Evolutionary conservation across 2,329 filamentous ascomycete species (phyloP).

Genomic region (Colletotrichum sojae): DNA sequence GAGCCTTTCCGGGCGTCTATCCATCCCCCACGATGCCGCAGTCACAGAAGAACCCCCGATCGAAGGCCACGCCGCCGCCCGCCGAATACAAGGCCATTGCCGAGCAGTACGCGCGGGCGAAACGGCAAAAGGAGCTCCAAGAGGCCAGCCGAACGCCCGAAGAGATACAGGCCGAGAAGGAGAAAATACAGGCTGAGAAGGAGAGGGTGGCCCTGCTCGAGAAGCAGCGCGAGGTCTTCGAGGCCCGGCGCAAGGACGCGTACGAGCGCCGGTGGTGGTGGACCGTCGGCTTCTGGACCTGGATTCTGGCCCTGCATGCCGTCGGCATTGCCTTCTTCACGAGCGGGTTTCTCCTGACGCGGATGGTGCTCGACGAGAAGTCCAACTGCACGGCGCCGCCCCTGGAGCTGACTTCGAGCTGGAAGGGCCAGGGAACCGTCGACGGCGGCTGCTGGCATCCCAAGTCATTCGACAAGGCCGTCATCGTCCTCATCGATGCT

Average conservation of each 20-base stretch:
- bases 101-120: conserved; percentile 67
- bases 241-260: conserved; percentile 61
- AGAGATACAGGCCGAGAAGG: conserved; percentile 46
- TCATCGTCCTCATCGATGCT: conserved; percentile 92
- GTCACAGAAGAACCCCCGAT: conserved; percentile 33
- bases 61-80: conserved; percentile 29
- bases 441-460: conserved; percentile 93
- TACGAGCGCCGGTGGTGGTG: conserved; percentile 70
- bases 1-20: not conserved
- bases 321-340: conserved; percentile 93
- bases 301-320: conserved; percentile 81
- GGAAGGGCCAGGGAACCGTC: conserved; percentile 59
- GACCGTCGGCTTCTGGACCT: conserved; percentile 77
- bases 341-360: conserved; percentile 92
- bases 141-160: conserved; percentile 51
- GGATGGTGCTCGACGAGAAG: conserved; percentile 83
- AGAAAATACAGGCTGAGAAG: conserved; percentile 45
- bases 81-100: conserved; percentile 68
- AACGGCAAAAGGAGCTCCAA: conserved; percentile 62
- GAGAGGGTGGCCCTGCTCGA: conserved; percentile 57
- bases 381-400: conserved; percentile 80
- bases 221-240: conserved; percentile 61
- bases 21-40: conserved; percentile 34
- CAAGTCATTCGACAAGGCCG: conserved; percentile 91
- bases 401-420: conserved; percentile 61